A percentile compares a stretch with the other conserved stretches of the same genome.
phyloP scores from a whole-genome alignment of 208 protist species.

The Leishmania amazonensis region DNA sequence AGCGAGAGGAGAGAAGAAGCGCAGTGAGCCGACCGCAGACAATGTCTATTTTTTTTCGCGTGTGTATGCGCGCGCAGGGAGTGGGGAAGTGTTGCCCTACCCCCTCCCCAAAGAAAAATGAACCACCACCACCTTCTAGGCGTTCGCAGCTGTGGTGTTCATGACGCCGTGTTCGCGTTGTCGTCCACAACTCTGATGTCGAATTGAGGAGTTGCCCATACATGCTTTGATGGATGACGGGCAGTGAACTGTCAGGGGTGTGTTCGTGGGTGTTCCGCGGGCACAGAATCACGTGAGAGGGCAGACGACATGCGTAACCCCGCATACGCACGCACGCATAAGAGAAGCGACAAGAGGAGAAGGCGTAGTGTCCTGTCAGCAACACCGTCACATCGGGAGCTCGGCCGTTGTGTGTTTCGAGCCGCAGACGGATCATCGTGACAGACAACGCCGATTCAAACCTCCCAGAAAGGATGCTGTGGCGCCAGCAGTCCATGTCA shows the following conservation, averaged over 20 bases:
- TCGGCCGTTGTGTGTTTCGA: not conserved
- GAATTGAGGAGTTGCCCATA: not conserved
- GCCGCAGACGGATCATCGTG: not conserved
- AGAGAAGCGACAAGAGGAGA: not conserved
- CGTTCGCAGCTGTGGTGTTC: not conserved
- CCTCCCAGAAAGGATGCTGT: not conserved
- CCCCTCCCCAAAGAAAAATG: not conserved
- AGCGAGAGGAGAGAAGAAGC: not conserved
- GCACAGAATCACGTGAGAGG: not conserved
- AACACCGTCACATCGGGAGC: not conserved
- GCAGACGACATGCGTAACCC: not conserved
- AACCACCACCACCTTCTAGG: not conserved
- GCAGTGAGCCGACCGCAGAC: not conserved
- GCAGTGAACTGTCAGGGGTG: not conserved
- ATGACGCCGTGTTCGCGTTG: not conserved
- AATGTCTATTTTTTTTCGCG: not conserved
- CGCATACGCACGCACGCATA: not conserved
- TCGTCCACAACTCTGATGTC: not conserved
- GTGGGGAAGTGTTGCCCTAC: not conserved
- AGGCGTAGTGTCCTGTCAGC: not conserved
- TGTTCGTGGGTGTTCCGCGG: not conserved
- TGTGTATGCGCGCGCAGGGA: not conserved
- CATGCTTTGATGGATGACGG: not conserved
- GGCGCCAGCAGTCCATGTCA: not conserved
- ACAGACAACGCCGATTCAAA: not conserved